Conservation (phyloP, 2,329 filamentous ascomycete genomes). For the Periconia sp. region DNA sequence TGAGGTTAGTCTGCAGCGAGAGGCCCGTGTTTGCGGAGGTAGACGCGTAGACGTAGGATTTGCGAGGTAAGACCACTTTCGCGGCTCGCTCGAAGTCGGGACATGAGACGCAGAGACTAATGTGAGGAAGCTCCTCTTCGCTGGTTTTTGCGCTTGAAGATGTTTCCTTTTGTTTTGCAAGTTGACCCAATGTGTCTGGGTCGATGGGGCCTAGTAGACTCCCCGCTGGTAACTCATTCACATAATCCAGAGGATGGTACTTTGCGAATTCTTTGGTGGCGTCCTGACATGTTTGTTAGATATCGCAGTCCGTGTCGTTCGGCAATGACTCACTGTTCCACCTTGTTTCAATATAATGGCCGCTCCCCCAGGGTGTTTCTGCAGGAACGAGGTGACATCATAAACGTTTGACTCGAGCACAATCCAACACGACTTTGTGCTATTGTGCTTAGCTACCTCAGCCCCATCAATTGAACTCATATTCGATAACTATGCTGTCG, state of each 20-base stretch:
- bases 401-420: slow-evolving; percentile 69
- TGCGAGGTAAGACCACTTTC: slow-evolving; percentile 34
- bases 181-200: slow-evolving; percentile 32
- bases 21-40: slow-evolving; percentile 37
- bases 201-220: slow-evolving; percentile 32
- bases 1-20: slow-evolving; percentile 33
- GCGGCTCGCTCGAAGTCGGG: slow-evolving; percentile 37
- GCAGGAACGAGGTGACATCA: slow-evolving; percentile 65
- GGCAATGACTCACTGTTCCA: slow-evolving; percentile 45
- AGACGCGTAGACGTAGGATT: slow-evolving; percentile 37
- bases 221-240: slow-evolving; percentile 31
- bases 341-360: slow-evolving; percentile 41
- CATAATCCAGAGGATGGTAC: slow-evolving; percentile 35
- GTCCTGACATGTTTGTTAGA: slow-evolving; percentile 23
- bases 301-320: neutral
- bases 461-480: slow-evolving; percentile 34
- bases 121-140: slow-evolving; percentile 30
- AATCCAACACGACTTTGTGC: slow-evolving; percentile 58
- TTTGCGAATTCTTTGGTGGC: slow-evolving; percentile 39
- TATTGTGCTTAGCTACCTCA: slow-evolving; percentile 37
- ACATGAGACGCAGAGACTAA: slow-evolving; percentile 32
- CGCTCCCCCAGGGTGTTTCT: slow-evolving; percentile 64
- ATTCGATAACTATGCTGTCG: neutral
- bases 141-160: slow-evolving; percentile 19
- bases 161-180: slow-evolving; percentile 24